Percentiles rank a stretch among this genome's conserved stretches.
Evolutionary conservation across 495 filamentous ascomycete genomes (phyloP).

Genomic region (Filosporella fistucella): DNA sequence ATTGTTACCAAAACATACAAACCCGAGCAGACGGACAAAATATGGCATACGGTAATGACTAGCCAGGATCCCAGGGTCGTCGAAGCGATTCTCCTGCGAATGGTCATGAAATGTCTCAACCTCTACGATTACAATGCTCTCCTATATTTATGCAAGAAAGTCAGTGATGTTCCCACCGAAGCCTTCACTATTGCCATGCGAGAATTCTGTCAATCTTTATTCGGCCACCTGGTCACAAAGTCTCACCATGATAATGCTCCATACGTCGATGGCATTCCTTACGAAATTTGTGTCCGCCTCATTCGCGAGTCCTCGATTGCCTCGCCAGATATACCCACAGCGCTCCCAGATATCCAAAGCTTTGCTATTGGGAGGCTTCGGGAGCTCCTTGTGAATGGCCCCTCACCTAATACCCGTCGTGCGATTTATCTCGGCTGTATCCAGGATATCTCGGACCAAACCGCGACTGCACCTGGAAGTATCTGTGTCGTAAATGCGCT

Average conservation of each 20-base stretch:
- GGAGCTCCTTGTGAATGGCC: constrained; percentile 34
- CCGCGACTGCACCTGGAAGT: constrained; percentile 58
- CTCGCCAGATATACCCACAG: constrained; percentile 33
- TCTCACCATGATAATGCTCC: background rate
- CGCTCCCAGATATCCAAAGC: constrained; percentile 44
- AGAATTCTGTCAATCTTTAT: constrained; percentile 44
- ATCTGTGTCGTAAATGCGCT: constrained; percentile 64
- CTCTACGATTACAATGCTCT: constrained; percentile 53
- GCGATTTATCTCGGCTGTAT: constrained; percentile 54
- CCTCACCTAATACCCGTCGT: constrained; percentile 42
- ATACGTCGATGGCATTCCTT: constrained; percentile 36
- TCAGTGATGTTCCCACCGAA: constrained; percentile 63
- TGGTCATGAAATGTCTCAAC: constrained; percentile 63
- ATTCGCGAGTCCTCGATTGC: constrained; percentile 58
- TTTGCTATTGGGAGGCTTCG: constrained; percentile 41
- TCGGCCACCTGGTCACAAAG: constrained; percentile 14
- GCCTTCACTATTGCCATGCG: constrained; percentile 45
- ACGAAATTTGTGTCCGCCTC: constrained; percentile 57
- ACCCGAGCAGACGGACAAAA: constrained; percentile 64
- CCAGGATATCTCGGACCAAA: constrained; percentile 51
- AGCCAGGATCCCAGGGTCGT: constrained; percentile 84
- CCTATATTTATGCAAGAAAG: constrained; percentile 70
- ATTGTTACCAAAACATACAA: constrained; percentile 76
- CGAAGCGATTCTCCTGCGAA: constrained; percentile 68
- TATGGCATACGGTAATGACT: constrained; percentile 80